phyloP scores from a whole-genome alignment of 495 filamentous ascomycete species.

The Paragyromitra xinjiangensis region DNA sequence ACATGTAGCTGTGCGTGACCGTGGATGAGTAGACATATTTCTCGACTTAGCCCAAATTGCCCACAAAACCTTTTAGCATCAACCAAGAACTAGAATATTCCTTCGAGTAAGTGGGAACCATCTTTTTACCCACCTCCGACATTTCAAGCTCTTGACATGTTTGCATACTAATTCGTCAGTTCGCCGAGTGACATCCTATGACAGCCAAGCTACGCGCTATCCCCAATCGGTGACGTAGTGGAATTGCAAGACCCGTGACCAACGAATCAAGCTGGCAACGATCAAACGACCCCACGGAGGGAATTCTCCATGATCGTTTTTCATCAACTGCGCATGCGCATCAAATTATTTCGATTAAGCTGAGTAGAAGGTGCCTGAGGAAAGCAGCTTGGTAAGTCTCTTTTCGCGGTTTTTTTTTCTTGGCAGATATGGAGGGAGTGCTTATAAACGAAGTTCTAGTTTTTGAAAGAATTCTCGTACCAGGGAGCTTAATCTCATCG shows the following conservation, averaged over 20 bases:
- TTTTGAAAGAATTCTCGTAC: neutral
- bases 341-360: neutral
- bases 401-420: neutral
- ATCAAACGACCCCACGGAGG: neutral
- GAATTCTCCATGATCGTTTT: neutral
- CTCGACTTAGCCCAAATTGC: too few relatives aligned
- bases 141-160: neutral
- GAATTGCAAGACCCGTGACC: neutral
- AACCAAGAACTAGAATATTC: neutral
- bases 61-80: neutral
- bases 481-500: neutral
- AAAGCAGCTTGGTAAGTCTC: conserved; percentile 2
- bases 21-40: neutral
- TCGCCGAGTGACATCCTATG: neutral
- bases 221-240: neutral
- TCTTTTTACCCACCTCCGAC: neutral
- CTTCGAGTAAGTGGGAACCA: neutral
- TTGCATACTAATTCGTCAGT: neutral
- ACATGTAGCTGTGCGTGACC: neutral
- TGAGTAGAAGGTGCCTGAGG: neutral
- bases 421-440: neutral
- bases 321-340: conserved; percentile 9
- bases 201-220: neutral
- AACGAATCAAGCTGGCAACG: neutral
- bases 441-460: neutral